Conservation (phyloP, 1,284 basidiomycete genomes). For the Testicularia cyperi region DNA sequence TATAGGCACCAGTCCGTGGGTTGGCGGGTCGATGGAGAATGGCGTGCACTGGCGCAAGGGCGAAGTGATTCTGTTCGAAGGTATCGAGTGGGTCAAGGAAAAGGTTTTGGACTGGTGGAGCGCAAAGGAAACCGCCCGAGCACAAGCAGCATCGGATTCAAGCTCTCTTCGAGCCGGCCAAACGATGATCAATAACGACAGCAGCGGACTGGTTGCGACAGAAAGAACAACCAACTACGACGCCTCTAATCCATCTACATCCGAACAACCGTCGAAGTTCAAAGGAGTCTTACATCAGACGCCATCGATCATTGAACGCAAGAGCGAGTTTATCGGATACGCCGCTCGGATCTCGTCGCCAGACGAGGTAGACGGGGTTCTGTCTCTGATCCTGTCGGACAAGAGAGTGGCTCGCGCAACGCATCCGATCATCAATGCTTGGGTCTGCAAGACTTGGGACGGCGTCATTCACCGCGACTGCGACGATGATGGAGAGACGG, state of each 20-base stretch:
- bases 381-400: slow-evolving; percentile 43
- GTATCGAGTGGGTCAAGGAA: slow-evolving; percentile 57
- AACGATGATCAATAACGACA: no score
- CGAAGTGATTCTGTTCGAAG: slow-evolving; percentile 57
- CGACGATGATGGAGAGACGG: slow-evolving; percentile 59
- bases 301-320: slow-evolving; percentile 55
- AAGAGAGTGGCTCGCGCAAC: slow-evolving; percentile 51
- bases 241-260: not conserved
- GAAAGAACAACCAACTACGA: slow-evolving; percentile 5
- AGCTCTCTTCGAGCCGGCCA: no score
- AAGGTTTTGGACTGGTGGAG: slow-evolving; percentile 45
- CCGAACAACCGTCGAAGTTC: slow-evolving; percentile 1
- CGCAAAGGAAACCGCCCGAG: slow-evolving; percentile 9
- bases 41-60: slow-evolving; percentile 43
- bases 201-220: no score
- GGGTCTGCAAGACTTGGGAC: slow-evolving; percentile 47
- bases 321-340: slow-evolving; percentile 59
- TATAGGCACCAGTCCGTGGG: not conserved
- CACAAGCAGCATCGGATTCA: not conserved
- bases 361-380: slow-evolving; percentile 46
- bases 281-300: no score
- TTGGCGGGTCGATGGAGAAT: slow-evolving; percentile 11
- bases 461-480: slow-evolving; percentile 55
- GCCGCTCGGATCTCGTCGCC: slow-evolving; percentile 45
- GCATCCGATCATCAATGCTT: slow-evolving; percentile 59